Conservation (phyloP, 2,329 filamentous ascomycete genomes). For the Talaromyces pinophilus region DNA sequence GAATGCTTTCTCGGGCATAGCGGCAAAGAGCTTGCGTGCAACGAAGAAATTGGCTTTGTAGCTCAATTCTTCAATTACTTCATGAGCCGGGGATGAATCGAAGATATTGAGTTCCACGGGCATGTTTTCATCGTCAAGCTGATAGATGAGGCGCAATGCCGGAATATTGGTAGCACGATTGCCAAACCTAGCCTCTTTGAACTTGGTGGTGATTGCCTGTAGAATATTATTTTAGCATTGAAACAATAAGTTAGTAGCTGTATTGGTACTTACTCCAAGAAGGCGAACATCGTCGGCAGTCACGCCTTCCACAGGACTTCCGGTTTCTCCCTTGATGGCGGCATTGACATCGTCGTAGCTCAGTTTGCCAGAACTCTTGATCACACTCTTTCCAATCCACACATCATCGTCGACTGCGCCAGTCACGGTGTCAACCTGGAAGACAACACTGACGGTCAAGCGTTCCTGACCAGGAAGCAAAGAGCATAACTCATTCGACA, state of each 20-base stretch:
- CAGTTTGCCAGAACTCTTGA: conserved; percentile 87
- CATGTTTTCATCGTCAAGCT: conserved; percentile 96
- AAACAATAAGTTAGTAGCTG: not conserved
- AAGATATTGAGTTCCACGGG: conserved; percentile 97
- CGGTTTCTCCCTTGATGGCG: conserved; percentile 66
- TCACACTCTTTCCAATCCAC: conserved; percentile 90
- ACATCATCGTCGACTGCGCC: conserved; percentile 83
- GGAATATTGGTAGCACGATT: conserved; percentile 77
- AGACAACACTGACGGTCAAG: conserved; percentile 88
- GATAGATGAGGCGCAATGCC: conserved; percentile 83
- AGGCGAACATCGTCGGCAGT: conserved; percentile 68
- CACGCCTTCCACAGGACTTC: conserved; percentile 65
- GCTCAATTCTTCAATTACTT: conserved; percentile 91
- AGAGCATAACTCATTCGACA: conserved; percentile 85
- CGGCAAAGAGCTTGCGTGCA: conserved; percentile 76
- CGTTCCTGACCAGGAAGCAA: conserved; percentile 84
- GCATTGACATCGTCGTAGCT: conserved; percentile 83
- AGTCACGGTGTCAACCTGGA: conserved; percentile 80
- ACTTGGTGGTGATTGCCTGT: conserved; percentile 80
- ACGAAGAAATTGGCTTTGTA: conserved; percentile 91
- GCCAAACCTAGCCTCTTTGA: conserved; percentile 83
- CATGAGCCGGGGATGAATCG: conserved; percentile 81
- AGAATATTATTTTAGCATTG: conserved; percentile 53
- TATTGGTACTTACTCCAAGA: conserved; percentile 17
- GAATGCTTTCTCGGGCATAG: conserved; percentile 86